Percentiles rank a stretch among this genome's conserved stretches.
phyloP scores from a whole-genome alignment of 495 filamentous ascomycete genomes.

The Paragyromitra xinjiangensis region DNA sequence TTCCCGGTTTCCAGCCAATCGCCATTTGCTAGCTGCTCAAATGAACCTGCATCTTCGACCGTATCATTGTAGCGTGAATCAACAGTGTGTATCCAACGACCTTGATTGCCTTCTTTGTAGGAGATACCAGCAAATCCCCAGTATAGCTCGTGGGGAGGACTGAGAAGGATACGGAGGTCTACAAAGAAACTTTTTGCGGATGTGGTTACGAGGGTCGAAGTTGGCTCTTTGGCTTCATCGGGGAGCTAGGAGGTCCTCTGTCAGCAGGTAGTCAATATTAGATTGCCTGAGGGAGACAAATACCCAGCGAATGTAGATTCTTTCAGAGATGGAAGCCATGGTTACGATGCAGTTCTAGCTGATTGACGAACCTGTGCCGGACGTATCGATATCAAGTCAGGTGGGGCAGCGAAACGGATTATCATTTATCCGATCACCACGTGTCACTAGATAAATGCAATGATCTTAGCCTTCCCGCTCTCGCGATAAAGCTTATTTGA shows the following conservation, averaged over 20 bases:
- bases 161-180: slow-evolving; percentile 44
- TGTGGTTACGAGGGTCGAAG: slow-evolving; percentile 53
- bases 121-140: slow-evolving; percentile 53
- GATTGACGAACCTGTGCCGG: neutral
- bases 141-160: slow-evolving; percentile 39
- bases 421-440: slow-evolving; percentile 22
- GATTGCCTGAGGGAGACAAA: no score
- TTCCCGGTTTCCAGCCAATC: slow-evolving; percentile 53
- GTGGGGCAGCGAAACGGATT: neutral
- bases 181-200: slow-evolving; percentile 49
- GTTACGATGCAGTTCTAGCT: neutral
- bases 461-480: no score
- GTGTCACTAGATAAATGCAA: neutral
- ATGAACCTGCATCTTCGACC: slow-evolving; percentile 35
- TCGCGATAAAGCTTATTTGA: neutral
- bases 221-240: slow-evolving; percentile 40
- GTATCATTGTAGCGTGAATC: slow-evolving; percentile 47
- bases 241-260: slow-evolving; percentile 25
- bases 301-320: slow-evolving; percentile 56
- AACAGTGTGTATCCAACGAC: slow-evolving; percentile 50
- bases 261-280: slow-evolving; percentile 11
- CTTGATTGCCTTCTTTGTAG: slow-evolving; percentile 25
- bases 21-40: slow-evolving; percentile 42
- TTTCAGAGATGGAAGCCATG: slow-evolving; percentile 51
- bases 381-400: neutral